Evolutionary conservation across 805 yeast genomes (phyloP), one percentile per base, ranked within the genome.

Genomic region (Wickerhamiella nectarea): DNA sequence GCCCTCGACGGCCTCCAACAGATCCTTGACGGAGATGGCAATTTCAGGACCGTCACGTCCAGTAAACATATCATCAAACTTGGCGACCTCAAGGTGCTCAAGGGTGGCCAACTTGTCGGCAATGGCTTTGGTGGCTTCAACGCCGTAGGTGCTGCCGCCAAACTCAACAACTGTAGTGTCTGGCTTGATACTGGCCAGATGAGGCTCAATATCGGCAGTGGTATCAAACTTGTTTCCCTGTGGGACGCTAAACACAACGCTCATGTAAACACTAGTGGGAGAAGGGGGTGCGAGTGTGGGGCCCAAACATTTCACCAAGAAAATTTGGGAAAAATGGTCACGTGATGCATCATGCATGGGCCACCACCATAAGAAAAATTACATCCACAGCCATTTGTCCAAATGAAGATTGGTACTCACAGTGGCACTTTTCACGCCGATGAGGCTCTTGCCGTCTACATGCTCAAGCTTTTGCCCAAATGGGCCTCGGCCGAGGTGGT

Each of bases 21-120:
- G 67, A 51, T 70, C 68, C 46, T 73, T 74, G 59, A 91, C 71
- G 4, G 94, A 76, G 50, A 76, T 73, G 17, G 96, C 97, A 50
- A 91, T 93, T 64, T 91, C 99, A 46, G 87, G 87, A 55, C 85
- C 86, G 52, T 89, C 73, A 59, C 99, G 75, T 10, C 97, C 94
- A 21, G 97, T 91, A 67, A 84, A 91, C 50, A 91, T 72, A 62
- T 44, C 99, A 41, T 94, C 87, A 52, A 91, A 76, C 60, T 89
- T 76, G 47, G 85, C 75, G 53, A 79, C 48, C 67, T 72, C 54
- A 76, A 65, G 46, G 75, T 67, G 57, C 46, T 43, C 56, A 55
- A 53, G 62, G 59, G 37, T 53, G 43, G 47, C 67, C 50, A 49
- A 78, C 8, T 74, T 70, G 36, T 71, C 67, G 31, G 89, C 83